Percentiles rank a stretch among this genome's conserved stretches.
These are phyloP conservation scores for Aspergillus japonicus DNA, from an alignment of 2,329 filamentous ascomycete genomes.

Conservation along the genomic window DNA sequence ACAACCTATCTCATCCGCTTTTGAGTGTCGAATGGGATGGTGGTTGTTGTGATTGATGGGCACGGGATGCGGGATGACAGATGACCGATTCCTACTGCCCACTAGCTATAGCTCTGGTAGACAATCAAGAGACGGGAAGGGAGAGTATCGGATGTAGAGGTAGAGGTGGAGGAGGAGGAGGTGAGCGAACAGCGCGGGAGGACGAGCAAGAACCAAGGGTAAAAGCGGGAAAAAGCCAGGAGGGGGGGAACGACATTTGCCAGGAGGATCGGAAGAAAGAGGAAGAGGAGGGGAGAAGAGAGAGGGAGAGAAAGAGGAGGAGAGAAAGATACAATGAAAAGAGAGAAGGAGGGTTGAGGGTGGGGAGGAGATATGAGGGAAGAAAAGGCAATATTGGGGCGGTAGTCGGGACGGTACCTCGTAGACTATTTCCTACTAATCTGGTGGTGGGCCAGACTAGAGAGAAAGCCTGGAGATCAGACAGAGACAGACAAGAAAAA, in stretches of 20 bases:
- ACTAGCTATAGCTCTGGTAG: background rate
- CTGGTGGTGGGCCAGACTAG: background rate
- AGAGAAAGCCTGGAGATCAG: background rate
- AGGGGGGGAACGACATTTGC: conserved; percentile 12
- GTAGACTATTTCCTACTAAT: no score
- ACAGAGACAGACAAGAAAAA: background rate
- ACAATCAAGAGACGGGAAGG: background rate
- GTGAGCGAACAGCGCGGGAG: background rate
- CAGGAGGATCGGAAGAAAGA: conserved; percentile 3
- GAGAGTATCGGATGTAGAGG: background rate
- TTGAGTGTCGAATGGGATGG: background rate
- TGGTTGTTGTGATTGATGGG: background rate
- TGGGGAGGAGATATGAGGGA: background rate
- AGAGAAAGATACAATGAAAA: background rate
- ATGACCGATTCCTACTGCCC: no score
- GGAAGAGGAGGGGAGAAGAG: background rate
- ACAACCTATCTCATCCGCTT: background rate
- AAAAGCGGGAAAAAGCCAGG: background rate
- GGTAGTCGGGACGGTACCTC: no score
- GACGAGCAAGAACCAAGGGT: background rate
- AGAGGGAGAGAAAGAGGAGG: background rate
- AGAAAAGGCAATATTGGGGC: background rate
- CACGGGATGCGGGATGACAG: background rate
- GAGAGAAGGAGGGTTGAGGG: background rate
- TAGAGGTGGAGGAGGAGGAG: background rate